phyloP scores from a whole-genome alignment of 2,329 filamentous ascomycete genomes.

The Colletotrichum echinochloae region DNA sequence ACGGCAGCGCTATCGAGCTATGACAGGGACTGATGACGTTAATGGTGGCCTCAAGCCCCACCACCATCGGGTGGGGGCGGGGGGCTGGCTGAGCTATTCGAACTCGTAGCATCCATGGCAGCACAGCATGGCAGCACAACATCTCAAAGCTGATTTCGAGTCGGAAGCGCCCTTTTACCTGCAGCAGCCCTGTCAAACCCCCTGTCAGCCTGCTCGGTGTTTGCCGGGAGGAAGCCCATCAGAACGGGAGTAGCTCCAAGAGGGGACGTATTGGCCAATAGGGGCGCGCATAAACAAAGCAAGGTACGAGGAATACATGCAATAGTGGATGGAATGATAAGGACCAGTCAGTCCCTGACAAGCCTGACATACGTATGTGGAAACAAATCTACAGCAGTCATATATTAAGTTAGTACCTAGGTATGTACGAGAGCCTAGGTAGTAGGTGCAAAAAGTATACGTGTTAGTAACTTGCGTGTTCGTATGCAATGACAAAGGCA shows the following conservation, averaged over 20 bases:
- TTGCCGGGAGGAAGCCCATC: conserved; percentile 32
- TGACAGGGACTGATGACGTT: conserved; percentile 13
- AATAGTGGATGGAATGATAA: background rate
- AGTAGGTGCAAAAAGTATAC: background rate
- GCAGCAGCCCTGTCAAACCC: conserved; percentile 34
- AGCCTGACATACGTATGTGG: background rate
- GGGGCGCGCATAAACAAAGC: background rate
- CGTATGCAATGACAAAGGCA: background rate
- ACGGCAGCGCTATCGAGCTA: background rate
- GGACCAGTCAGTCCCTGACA: background rate
- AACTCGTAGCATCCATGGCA: too few species aligned
- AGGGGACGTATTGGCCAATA: conserved; percentile 29
- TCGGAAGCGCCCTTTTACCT: conserved; percentile 24
- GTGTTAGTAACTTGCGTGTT: background rate
- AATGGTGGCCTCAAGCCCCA: background rate
- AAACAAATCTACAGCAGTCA: background rate
- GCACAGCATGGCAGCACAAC: too few species aligned
- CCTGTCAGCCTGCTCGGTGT: conserved; percentile 10
- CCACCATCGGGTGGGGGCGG: conserved; percentile 10
- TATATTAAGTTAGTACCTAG: too few species aligned
- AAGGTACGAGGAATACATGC: conserved; percentile 12
- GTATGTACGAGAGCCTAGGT: too few species aligned
- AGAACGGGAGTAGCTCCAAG: conserved; percentile 25
- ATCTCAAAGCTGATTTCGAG: background rate
- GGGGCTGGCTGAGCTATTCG: background rate